Base-by-base conservation (phyloP, 202 grass and related monocot species). In the Setaria viridis region DNA sequence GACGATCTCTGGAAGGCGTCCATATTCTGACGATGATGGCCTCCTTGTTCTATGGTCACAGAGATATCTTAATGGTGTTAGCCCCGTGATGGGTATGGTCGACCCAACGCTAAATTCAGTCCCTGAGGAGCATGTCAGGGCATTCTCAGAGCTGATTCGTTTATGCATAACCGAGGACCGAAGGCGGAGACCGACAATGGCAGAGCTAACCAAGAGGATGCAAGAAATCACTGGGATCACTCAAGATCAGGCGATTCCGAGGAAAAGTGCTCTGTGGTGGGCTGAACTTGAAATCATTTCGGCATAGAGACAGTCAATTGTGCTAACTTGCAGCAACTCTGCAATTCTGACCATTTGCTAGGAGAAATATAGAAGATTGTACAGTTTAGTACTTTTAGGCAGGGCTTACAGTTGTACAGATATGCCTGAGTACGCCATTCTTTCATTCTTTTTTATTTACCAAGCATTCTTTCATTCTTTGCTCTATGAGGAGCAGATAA, bases 201-300 rank as follows among this genome's bases (percentile, higher is more conserved):
- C 89, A 51, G 91, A 86, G 48, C 72, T 98, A 12, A 85, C 89
- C 7, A 58, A 48, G 21, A 78, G 72, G 62, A 93, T 98, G 91
- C 87, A 88, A 77, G 82, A 71, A 48, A 93, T 98, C 80, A 95
- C 89, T 4, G 83, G 80, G 67, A 88, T 95, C n/a, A 80, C 87
- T 84, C 78, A 77, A 48, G 91, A 87, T 33, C 67, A 87, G 32
- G 90, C 87, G 37, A 80, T 62, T 77, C 91, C 91, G 1, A 90
- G 84, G 82, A 78, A 65, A 14, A 87, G 83, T 11, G 85, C 89
- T 1, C 78, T 93, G 65, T 95, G 91, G 95, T 98, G 93, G 95
- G 95, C 95, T 58, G 95, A 95, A 20, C 89, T 98, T 76, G 95
- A 98, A 83, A 93, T 98, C 78, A 88, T 89, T 43, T 87, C 91